A percentile compares a stretch with the other conserved stretches of the same genome.
phyloP scores from a whole-genome alignment of 2,329 filamentous ascomycete species.

The Drechslera avenae region DNA sequence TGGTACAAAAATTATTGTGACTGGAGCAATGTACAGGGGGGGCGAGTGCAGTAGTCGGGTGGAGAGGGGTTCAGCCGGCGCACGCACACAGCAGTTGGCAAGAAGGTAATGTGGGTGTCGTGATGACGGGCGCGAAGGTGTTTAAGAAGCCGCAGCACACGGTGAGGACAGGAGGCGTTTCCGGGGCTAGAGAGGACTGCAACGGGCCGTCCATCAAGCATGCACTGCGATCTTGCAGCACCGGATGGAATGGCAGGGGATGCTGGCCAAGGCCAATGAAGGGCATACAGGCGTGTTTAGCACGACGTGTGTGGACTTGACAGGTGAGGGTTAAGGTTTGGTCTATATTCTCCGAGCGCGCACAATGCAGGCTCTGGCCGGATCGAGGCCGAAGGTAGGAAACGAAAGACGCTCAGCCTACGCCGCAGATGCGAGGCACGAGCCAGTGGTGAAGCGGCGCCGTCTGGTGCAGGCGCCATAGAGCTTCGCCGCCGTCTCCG shows the following conservation, averaged over 20 bases:
- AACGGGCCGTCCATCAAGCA: conserved; percentile 48
- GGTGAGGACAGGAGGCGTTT: conserved; percentile 39
- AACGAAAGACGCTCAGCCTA: conserved; percentile 35
- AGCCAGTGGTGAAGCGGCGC: conserved; percentile 42
- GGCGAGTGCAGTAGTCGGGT: conserved; percentile 20
- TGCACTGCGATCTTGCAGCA: conserved; percentile 40
- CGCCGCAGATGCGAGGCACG: conserved; percentile 44
- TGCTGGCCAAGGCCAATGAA: conserved; percentile 36
- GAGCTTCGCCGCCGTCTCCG: conserved; percentile 34
- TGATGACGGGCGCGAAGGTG: conserved; percentile 35
- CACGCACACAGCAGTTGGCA: conserved; percentile 43
- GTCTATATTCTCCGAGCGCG: conserved; percentile 47
- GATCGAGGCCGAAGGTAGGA: conserved; percentile 26
- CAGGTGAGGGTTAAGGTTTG: conserved; percentile 47
- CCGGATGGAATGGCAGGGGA: conserved; percentile 32
- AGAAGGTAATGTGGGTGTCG: conserved; percentile 24
- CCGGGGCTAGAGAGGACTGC: conserved; percentile 46
- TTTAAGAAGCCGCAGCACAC: conserved; percentile 37
- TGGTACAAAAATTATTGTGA: conserved; percentile 14
- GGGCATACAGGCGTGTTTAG: conserved; percentile 36
- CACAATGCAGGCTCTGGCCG: conserved; percentile 36
- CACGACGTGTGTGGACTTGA: conserved; percentile 42
- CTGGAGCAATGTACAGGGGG: conserved; percentile 27
- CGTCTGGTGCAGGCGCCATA: conserved; percentile 37
- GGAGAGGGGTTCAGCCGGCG: conserved; percentile 27